Base-by-base conservation (phyloP, 73 alveolate species). In the Tetrahymena thermophila region DNA sequence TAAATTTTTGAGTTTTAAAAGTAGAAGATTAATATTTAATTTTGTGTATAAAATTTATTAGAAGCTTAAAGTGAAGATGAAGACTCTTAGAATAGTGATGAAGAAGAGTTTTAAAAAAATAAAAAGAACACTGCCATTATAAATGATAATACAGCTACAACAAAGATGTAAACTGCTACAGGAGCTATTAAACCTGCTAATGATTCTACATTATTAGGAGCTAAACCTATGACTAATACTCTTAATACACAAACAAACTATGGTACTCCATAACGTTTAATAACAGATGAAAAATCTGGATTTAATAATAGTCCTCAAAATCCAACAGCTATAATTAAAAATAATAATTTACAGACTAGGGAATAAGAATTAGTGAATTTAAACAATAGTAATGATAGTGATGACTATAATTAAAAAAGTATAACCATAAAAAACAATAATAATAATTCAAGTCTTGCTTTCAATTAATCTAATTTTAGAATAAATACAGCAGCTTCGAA, bases 41-140 rank as follows among this genome's bases (percentile, higher is more conserved):
- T 57, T 10, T 85, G 35, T 0, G 15, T 85, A 85, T 85, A 35
- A 35, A 40, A 85, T 94, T 43, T 0, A 55, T 56, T 34, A 37
- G 94, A 85, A 56, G 96, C 57, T 94, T 94, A 57, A 71, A 94
- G 85, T 34, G 55, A 94, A 83, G 96, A 31, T 25, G 42, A 85
- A 35, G 57, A 95, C 35, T 34, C n/a, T 28, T 19, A 95, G 34
- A 35, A 89, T 37, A 56, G 37, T 25, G 43, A 95, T 55, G 57
- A 85, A 55, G 71, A 43, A 34, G 95, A 95, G 31, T 42, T 56
- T 28, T 19, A 71, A n/a, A 28, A 71, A 25, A 34, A 34, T 31
- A 71, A 31, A 71, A 28, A 71, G 89, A 71, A 71, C 17, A 71
- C 89, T 28, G 42, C 35, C 13, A 23, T 71, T 23, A 19, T 71